These are phyloP conservation scores for Talaromyces liani DNA, from an alignment of 495 filamentous ascomycete genomes.

Conservation along the genomic window DNA sequence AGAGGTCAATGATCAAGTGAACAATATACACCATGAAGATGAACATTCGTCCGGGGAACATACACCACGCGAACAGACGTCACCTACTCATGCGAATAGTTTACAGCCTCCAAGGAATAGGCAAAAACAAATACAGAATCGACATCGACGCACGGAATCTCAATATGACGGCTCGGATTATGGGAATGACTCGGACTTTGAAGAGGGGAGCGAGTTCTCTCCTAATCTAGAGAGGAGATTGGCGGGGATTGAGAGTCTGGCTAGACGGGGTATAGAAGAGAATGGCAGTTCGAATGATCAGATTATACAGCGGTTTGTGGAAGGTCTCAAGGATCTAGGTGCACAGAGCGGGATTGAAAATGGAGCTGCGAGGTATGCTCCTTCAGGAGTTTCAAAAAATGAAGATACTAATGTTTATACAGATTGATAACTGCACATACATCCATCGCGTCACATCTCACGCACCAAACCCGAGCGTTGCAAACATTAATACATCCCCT, in stretches of 20 bases:
- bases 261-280: slow-evolving; percentile 61
- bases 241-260: slow-evolving; percentile 69
- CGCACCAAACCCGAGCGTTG: slow-evolving; percentile 75
- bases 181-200: slow-evolving; percentile 65
- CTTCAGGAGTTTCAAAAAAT: slow-evolving; percentile 15
- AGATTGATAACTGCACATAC: slow-evolving; percentile 85
- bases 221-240: slow-evolving; percentile 66
- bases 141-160: slow-evolving; percentile 38
- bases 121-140: slow-evolving; percentile 19
- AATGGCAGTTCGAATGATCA: slow-evolving; percentile 62
- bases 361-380: slow-evolving; percentile 61
- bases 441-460: slow-evolving; percentile 73
- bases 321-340: slow-evolving; percentile 67
- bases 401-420: slow-evolving; percentile 2
- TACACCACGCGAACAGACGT: slow-evolving; percentile 24
- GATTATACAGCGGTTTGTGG: slow-evolving; percentile 63
- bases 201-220: slow-evolving; percentile 59
- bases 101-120: slow-evolving; percentile 23
- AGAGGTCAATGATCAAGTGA: slow-evolving; percentile 21
- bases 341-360: slow-evolving; percentile 77
- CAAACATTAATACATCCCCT: slow-evolving; percentile 72
- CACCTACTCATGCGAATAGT: slow-evolving; percentile 18
- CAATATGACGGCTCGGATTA: slow-evolving; percentile 53
- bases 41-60: slow-evolving; percentile 20
- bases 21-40: slow-evolving; percentile 23